Conservation (phyloP, 257 asterid genomes). For the Echites panduratus region DNA sequence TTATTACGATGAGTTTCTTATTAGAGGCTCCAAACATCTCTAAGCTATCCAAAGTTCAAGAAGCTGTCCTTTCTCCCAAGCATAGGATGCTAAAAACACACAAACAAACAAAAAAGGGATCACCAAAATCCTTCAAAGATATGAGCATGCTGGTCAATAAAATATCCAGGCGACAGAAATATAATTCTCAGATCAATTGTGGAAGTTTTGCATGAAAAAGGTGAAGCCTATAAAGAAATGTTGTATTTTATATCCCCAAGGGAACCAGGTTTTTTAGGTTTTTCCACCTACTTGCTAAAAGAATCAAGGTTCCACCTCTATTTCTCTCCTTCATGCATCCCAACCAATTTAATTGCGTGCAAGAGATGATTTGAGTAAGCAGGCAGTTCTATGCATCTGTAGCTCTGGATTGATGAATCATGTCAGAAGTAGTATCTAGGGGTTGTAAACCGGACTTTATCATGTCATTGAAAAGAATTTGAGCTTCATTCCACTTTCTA, state of each 20-base stretch:
- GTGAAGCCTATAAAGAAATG: neutral
- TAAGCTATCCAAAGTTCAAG: neutral
- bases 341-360: neutral
- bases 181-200: neutral
- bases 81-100: neutral
- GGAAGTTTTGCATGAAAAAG: neutral
- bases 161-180: neutral
- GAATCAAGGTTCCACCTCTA: conserved; percentile 1
- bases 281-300: neutral
- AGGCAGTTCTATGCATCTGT: neutral
- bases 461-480: conserved; percentile 40
- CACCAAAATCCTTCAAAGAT: neutral
- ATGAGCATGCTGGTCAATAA: neutral
- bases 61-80: neutral
- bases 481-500: conserved; percentile 48
- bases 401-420: conserved; percentile 19
- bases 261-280: neutral
- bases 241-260: neutral
- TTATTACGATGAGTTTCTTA: neutral
- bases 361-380: neutral
- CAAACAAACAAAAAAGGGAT: no score
- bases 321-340: neutral
- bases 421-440: conserved; percentile 23
- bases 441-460: conserved; percentile 49
- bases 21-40: neutral